These are phyloP conservation scores for Phytopythium oedochilum DNA, from an alignment of 352 stramenopile species.

Conservation along the genomic window DNA sequence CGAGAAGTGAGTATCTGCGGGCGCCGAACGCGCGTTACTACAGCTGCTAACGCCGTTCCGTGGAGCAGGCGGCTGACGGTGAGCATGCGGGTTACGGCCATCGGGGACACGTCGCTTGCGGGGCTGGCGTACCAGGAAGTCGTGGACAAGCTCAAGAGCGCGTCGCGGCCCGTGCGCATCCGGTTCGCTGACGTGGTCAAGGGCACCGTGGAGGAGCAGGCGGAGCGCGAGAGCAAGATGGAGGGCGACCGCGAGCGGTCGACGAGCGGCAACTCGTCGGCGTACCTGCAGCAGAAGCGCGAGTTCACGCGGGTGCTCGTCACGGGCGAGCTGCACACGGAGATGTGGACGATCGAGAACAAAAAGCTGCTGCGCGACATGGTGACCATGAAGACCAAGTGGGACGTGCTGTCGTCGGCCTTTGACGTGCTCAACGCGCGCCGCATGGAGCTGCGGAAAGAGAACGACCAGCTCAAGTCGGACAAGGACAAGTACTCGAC, in stretches of 20 bases:
- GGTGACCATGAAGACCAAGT: slow-evolving; percentile 58
- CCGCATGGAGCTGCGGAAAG: slow-evolving; percentile 57
- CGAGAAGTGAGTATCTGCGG: slow-evolving; percentile 31
- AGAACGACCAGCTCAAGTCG: slow-evolving; percentile 62
- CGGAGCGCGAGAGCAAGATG: slow-evolving; percentile 34
- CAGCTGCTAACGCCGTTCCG: slow-evolving; percentile 1
- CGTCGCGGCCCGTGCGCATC: slow-evolving; percentile 68
- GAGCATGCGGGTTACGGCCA: slow-evolving; percentile 80
- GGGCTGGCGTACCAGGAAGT: slow-evolving; percentile 83
- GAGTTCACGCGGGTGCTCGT: slow-evolving; percentile 79
- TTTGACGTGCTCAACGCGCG: slow-evolving; percentile 62
- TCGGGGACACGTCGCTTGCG: slow-evolving; percentile 62
- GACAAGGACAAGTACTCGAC: slow-evolving; percentile 70
- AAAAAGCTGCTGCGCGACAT: slow-evolving; percentile 69
- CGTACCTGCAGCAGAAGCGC: slow-evolving; percentile 75
- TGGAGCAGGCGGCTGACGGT: slow-evolving; percentile 54
- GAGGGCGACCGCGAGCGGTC: slow-evolving; percentile 6
- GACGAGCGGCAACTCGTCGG: slow-evolving; percentile 37
- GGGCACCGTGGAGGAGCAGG: slow-evolving; percentile 66
- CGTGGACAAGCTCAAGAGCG: slow-evolving; percentile 68
- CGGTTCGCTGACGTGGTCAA: slow-evolving; percentile 80
- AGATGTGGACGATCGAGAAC: slow-evolving; percentile 85
- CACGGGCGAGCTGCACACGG: slow-evolving; percentile 73
- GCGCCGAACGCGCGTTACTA: background rate
- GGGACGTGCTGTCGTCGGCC: slow-evolving; percentile 60